Base-by-base conservation (phyloP, 2,329 filamentous ascomycete genomes). In the Hortaea werneckii region DNA sequence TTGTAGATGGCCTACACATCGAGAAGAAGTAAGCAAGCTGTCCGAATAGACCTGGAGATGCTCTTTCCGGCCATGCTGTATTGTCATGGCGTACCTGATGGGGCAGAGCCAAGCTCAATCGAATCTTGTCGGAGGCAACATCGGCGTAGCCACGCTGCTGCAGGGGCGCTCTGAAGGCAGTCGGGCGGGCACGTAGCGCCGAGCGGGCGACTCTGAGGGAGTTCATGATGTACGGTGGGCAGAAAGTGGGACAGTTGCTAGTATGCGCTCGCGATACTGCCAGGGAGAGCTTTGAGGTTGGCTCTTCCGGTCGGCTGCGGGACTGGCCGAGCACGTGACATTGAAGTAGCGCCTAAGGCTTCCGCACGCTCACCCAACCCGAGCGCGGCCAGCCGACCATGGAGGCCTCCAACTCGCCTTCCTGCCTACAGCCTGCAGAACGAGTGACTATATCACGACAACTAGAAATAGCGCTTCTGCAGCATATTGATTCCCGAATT, bases 21-120 rank as follows among this genome's bases (percentile, higher is more conserved):
- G 44, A 42, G 43, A 8, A 46, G 26, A 42, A 42, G 54, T 59
- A 48, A 60, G 58, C 51, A 48, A 20, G 20, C 20, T 20, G 20
- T 20, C 20, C 20, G 20, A 20, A 20, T 20, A 20, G 20, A 20
- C 20, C 20, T 20, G 20, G 20, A 20, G 20, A 20, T 20, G 20
- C 20, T 20, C 20, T 38, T 37, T 48, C n/a, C 35, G 20, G 20
- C 20, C 20, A 20, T 20, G 20, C 20, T 20, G 20, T 20, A 20
- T 20, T 20, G 20, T 20, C 13, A 35, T 35, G 10, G 27, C 43
- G 27, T 38, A 96, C 92, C 88, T 95, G 86, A 76, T 96, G 90
- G 75, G 92, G 92, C 62, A 98, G 85, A 69, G 86, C 82, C 76
- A 98, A 78, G 78, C 87, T 95, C 76, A 98, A 83, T 83, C 94